Conservation (phyloP, 495 filamentous ascomycete genomes). For the Podospora comata region DNA sequence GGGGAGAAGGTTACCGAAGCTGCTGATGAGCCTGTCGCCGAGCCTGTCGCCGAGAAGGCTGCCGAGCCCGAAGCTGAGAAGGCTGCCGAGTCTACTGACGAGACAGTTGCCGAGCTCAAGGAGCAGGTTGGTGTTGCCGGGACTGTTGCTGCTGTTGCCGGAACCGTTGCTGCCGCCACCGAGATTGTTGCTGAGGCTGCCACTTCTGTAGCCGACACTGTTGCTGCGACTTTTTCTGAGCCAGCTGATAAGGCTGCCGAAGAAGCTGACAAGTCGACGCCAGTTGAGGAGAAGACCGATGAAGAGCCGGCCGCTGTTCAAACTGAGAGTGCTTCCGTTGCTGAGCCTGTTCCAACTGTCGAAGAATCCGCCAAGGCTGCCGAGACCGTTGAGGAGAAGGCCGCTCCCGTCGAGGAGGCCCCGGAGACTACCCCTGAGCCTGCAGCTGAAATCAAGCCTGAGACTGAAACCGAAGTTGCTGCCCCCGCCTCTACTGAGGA, state of each 20-base stretch:
- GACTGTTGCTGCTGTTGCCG: neutral
- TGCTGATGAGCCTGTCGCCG: neutral
- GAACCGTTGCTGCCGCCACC: neutral
- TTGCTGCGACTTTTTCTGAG: conserved; percentile 14
- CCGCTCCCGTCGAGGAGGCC: conserved; percentile 17
- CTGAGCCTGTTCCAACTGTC: conserved; percentile 3
- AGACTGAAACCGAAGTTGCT: conserved; percentile 2
- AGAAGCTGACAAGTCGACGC: neutral
- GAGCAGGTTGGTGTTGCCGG: neutral
- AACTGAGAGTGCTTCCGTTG: conserved; percentile 11
- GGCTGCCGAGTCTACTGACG: neutral
- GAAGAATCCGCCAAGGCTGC: conserved; percentile 12
- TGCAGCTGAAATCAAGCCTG: neutral
- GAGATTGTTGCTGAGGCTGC: neutral
- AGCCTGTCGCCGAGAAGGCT: conserved; percentile 1
- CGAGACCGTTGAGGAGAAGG: conserved; percentile 9
- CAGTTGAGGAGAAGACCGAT: conserved; percentile 1
- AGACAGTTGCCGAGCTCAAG: neutral
- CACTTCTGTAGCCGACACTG: neutral
- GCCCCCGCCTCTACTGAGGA: conserved; percentile 16
- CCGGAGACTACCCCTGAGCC: neutral
- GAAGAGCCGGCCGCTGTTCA: conserved; percentile 11
- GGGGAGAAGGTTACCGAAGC: conserved; percentile 6
- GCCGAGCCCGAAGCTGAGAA: conserved; percentile 3
- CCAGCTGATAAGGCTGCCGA: neutral